Base-by-base conservation (phyloP, 371 early-diverging fungal species). In the Mortierella sp. region DNA sequence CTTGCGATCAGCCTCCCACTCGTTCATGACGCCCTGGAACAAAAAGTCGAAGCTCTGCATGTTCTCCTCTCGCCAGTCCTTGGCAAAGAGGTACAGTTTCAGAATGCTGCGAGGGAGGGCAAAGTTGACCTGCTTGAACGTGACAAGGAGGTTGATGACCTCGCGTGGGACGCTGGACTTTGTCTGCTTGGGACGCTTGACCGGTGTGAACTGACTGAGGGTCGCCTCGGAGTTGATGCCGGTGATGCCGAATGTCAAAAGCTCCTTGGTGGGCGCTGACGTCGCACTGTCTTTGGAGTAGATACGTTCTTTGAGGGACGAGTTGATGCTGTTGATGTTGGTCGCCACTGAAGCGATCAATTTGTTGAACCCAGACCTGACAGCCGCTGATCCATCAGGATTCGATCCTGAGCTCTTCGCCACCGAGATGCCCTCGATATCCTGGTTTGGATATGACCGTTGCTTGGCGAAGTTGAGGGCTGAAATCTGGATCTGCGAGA, bases 11-110 rank as follows among this genome's bases (percentile, higher is more conserved):
- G 91, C 92, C 81, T 93, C 95, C 92, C 91, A 93, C 72, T 95
- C 95, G 68, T 91, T 91, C 83, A 95, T 83, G n/a, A 95, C 80
- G 29, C 92, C 92, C 72, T 94, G 93, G 87, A 94, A 92, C 83
- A 95, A 87, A 82, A 95, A 95, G 76, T 94, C 94, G 80, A 95
- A 96, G 7, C 91, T 88, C 68, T 94, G 90, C 44, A 95, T 90
- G 81, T 95, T 93, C 71, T 96, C 96, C n/a, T 94, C 91, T 14
- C 93, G 89, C 96, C 96, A 96, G 60, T 94, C 94, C 76, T 95
- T 96, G 27, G 96, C 87, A 83, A 97, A 96, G 0, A 93, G 88
- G 75, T 96, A 95, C 2, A 97, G 84, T 55, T 93, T 93, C n/a
- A 97, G 79, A 10, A 96, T 80, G 75, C 95, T 95, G 72, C 95